phyloP scores from a whole-genome alignment of 331 rosid species.

The Malus hybrid region DNA sequence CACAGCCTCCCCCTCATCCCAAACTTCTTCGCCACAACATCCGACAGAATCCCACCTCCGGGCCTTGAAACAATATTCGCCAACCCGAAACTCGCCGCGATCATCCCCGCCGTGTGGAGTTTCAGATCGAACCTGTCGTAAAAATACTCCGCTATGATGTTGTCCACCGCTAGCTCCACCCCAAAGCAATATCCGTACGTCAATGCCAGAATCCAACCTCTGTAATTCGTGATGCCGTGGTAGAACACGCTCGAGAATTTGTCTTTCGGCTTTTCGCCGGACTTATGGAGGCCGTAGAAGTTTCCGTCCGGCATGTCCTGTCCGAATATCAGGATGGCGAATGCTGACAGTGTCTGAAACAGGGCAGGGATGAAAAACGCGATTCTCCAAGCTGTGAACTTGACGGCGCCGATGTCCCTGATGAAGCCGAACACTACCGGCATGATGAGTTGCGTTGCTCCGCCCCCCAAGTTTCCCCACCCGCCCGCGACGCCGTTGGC shows the following conservation, averaged over 20 bases:
- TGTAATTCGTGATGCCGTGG: slow-evolving; percentile 56
- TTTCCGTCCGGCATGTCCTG: slow-evolving; percentile 88
- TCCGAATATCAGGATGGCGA: slow-evolving; percentile 46
- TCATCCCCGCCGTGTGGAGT: slow-evolving; percentile 69
- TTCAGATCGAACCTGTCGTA: slow-evolving; percentile 70
- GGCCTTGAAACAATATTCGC: slow-evolving; percentile 77
- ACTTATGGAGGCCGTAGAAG: slow-evolving; percentile 37
- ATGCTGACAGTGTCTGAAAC: slow-evolving; percentile 65
- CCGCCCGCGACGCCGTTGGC: slow-evolving; percentile 84
- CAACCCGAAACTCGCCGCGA: slow-evolving; percentile 85
- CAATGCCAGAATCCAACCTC: slow-evolving; percentile 86
- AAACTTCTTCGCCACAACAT: slow-evolving; percentile 47
- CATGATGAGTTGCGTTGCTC: slow-evolving; percentile 85
- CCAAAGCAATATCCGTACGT: slow-evolving; percentile 96
- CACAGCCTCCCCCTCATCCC: slow-evolving; percentile 95
- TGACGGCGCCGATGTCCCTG: slow-evolving; percentile 40
- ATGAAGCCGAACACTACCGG: slow-evolving; percentile 63
- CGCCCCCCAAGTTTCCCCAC: slow-evolving; percentile 96
- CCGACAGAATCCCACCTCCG: slow-evolving; percentile 71
- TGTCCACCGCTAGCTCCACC: slow-evolving; percentile 75
- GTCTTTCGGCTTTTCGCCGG: slow-evolving; percentile 65
- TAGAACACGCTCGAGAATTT: slow-evolving; percentile 42
- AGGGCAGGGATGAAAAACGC: slow-evolving; percentile 80
- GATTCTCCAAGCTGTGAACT: slow-evolving; percentile 87
- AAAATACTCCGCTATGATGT: slow-evolving; percentile 79